phyloP scores from a whole-genome alignment of 495 filamentous ascomycete genomes.

The Polyplosphaeria fusca region DNA sequence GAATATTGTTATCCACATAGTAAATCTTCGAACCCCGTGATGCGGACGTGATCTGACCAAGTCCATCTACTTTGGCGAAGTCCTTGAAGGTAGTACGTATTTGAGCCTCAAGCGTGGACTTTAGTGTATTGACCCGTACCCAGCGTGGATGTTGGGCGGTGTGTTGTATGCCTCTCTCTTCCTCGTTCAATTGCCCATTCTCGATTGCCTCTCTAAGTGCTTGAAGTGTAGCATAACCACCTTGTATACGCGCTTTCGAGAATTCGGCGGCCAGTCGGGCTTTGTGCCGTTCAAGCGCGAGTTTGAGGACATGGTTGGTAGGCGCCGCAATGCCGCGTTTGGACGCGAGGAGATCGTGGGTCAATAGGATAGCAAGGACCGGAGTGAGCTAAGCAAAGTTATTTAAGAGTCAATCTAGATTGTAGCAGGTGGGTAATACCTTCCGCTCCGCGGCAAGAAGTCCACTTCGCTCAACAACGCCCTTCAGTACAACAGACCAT shows the following conservation, averaged over 20 bases:
- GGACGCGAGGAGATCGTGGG: conserved; percentile 80
- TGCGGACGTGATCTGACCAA: conserved; percentile 46
- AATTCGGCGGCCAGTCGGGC: conserved; percentile 77
- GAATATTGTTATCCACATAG: conserved; percentile 72
- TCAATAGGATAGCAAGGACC: conserved; percentile 71
- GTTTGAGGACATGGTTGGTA: conserved; percentile 68
- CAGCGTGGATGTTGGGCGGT: conserved; percentile 65
- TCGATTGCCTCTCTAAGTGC: conserved; percentile 59
- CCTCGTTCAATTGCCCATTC: conserved; percentile 19
- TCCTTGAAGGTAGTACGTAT: conserved; percentile 63
- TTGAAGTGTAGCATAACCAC: conserved; percentile 62
- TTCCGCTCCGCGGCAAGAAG: conserved; percentile 64
- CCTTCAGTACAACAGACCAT: conserved; percentile 81
- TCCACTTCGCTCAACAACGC: conserved; percentile 71
- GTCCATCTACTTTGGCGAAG: conserved; percentile 50
- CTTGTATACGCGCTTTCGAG: conserved; percentile 68
- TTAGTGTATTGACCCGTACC: conserved; percentile 82
- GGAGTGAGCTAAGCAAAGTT: conserved; percentile 62
- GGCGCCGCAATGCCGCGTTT: conserved; percentile 78
- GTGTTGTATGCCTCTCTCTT: not conserved
- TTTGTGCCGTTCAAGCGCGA: conserved; percentile 75
- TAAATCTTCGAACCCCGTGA: conserved; percentile 38
- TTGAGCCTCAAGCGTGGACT: conserved; percentile 64
- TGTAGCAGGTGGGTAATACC: conserved; percentile 48
- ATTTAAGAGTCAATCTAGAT: not conserved